These are phyloP conservation scores for Piper betle DNA, from an alignment of 164 flowering plant genomes.

Conservation along the genomic window DNA sequence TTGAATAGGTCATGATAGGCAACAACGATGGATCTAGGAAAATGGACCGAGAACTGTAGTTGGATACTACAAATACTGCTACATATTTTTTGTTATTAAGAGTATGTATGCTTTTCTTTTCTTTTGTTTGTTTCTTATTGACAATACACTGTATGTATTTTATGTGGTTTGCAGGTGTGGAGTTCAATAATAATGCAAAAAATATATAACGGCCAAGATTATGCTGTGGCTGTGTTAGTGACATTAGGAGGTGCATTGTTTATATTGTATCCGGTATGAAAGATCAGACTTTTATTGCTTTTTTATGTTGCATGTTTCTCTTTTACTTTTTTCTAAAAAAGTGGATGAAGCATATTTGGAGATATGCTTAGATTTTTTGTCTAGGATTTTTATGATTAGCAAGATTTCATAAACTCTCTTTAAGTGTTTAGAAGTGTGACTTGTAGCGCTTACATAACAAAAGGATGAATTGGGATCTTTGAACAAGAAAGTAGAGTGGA, in stretches of 20 bases:
- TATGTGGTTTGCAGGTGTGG: slow-evolving; percentile 56
- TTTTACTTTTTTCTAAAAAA: background rate
- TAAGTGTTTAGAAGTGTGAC: too few species aligned
- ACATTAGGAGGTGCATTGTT: slow-evolving; percentile 84
- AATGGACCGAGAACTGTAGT: too few species aligned
- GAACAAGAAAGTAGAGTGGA: too few species aligned
- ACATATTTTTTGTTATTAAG: background rate
- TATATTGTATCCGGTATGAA: slow-evolving; percentile 78
- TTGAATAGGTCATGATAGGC: too few species aligned
- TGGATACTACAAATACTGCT: too few species aligned
- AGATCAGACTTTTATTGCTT: background rate
- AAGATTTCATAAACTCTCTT: too few species aligned
- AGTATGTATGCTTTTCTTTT: too few species aligned
- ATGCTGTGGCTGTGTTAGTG: slow-evolving; percentile 67
- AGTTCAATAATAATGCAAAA: slow-evolving; percentile 90
- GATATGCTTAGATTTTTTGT: too few species aligned
- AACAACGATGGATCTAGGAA: too few species aligned
- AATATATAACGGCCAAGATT: slow-evolving; percentile 66
- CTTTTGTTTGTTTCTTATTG: background rate
- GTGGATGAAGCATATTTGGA: background rate
- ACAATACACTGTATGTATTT: background rate
- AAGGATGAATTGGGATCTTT: too few species aligned
- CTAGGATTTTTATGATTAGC: too few species aligned
- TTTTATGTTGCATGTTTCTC: background rate
- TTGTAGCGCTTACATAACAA: too few species aligned